Percentiles rank a stretch among this genome's conserved stretches.
phyloP scores from a whole-genome alignment of 164 flowering plant genomes.

The Vitis vinifera region DNA sequence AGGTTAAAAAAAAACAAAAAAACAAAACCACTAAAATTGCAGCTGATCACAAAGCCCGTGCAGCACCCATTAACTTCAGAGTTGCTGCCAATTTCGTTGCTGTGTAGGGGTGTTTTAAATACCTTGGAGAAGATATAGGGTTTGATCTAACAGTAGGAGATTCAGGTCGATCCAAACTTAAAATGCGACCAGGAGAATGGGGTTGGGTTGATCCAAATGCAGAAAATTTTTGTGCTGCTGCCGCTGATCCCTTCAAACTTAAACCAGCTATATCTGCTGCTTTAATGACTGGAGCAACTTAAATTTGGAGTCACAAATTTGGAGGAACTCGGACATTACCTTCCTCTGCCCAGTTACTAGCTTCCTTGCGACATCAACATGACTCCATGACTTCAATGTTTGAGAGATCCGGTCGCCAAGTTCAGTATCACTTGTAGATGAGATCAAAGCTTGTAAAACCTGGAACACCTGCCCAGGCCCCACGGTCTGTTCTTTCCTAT shows the following conservation, averaged over 20 bases:
- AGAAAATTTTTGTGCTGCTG: background rate
- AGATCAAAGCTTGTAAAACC: slow-evolving; percentile 31
- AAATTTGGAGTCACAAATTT: slow-evolving; percentile 56
- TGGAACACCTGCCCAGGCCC: slow-evolving; percentile 67
- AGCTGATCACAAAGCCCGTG: background rate
- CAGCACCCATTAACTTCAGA: background rate
- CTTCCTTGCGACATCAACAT: slow-evolving; percentile 55
- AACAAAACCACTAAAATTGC: background rate
- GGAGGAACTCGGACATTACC: slow-evolving; percentile 42
- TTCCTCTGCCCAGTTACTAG: slow-evolving; percentile 37
- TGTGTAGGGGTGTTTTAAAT: too few relatives aligned
- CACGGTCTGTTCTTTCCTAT: slow-evolving; percentile 25
- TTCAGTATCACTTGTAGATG: slow-evolving; percentile 34
- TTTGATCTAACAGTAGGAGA: too few relatives aligned
- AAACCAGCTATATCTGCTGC: slow-evolving; percentile 31
- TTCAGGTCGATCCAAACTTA: background rate
- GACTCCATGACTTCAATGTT: slow-evolving; percentile 56
- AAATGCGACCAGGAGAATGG: too few relatives aligned
- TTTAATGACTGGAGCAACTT: slow-evolving; percentile 44
- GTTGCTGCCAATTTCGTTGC: background rate
- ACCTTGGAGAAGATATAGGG: too few relatives aligned
- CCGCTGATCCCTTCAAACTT: slow-evolving; percentile 12
- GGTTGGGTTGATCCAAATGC: background rate
- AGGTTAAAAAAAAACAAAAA: background rate
- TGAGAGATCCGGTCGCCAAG: slow-evolving; percentile 45